These are phyloP conservation scores for Fusarium guadeloupense DNA, from an alignment of 2,329 filamentous ascomycete species.

Conservation along the genomic window DNA sequence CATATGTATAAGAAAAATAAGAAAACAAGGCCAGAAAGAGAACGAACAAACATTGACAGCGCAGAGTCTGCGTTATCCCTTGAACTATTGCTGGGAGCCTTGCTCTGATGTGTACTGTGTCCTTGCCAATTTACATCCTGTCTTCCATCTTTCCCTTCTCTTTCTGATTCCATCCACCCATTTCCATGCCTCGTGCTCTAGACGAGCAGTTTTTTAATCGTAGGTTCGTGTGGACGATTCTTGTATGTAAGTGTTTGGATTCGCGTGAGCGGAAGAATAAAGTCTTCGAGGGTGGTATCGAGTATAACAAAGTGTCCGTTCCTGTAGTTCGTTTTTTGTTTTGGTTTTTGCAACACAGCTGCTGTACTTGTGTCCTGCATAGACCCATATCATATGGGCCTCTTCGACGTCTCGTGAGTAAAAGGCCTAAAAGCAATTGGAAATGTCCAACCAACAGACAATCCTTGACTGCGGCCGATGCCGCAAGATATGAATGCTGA, in stretches of 20 bases:
- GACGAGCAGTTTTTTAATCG: constrained; percentile 9
- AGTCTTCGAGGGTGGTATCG: constrained; percentile 39
- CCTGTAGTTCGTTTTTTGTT: constrained; percentile 2
- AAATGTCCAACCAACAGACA: constrained; percentile 1
- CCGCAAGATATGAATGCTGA: not conserved
- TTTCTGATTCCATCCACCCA: constrained; percentile 6
- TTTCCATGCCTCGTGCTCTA: constrained; percentile 3
- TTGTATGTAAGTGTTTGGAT: constrained; percentile 36
- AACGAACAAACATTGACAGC: constrained; percentile 27
- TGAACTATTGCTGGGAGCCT: constrained; percentile 17
- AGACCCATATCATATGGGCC: not conserved
- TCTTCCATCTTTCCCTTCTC: constrained; percentile 8
- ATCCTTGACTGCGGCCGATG: constrained; percentile 5
- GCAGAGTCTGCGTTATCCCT: constrained; percentile 24
- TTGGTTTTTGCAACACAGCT: too few relatives aligned
- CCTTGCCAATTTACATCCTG: constrained; percentile 3
- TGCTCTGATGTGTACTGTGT: constrained; percentile 8
- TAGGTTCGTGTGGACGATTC: constrained; percentile 27
- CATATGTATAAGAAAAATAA: constrained; percentile 23
- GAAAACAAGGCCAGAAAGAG: constrained; percentile 24
- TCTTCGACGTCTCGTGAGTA: not conserved
- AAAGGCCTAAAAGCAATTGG: not conserved
- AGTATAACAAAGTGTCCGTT: constrained; percentile 33
- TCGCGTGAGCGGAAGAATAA: constrained; percentile 50
- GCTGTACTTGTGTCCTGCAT: too few relatives aligned